Base-by-base conservation (phyloP, 257 asterid species). In the Fraxinus excelsior region DNA sequence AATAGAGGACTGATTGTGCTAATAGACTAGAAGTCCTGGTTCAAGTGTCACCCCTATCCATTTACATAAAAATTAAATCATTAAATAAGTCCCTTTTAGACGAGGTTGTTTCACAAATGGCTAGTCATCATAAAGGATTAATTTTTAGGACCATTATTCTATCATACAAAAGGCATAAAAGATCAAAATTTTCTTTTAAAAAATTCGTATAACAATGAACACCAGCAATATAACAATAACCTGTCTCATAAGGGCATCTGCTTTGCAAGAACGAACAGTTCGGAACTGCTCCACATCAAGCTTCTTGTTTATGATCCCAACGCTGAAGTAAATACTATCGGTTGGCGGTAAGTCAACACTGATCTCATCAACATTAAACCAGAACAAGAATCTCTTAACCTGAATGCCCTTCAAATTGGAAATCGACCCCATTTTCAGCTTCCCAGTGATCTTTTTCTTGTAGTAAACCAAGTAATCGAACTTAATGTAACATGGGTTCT, bases 311-410 rank as follows among this genome's bases (percentile, higher is more conserved):
- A 87, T 80, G 60, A 83, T 35, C 53, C 87, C 89, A 75, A 87
- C 87, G 81, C 79, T 79, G 70, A 83, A 87, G 72, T 87, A 85
- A 5, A 85, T 82, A 74, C 76, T 87, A 77, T 81, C 78, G n/a
- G 88, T 80, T 44, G 87, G 84, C 37, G 91, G 91, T 78, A 83
- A 71, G 78, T 87, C 88, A 74, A 95, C 98, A 44, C 80, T 90
- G 38, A 95, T 95, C 85, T 85, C 90, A 64, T 93, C 97, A 65
- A 95, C 98, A 81, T 91, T 86, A 70, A 95, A 93, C 98, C 99
- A 95, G 42, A 95, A 81, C n/a, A 91, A 84, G 65, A 95, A 71
- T 74, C 96, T 88, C 74, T 89, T 84, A 64, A 95, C 97, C 81
- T 95, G 85, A 77, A 93, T 91, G 44, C 98, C 99, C 79, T 95